phyloP scores from a whole-genome alignment of 305 asterid species.

The Withania somnifera region DNA sequence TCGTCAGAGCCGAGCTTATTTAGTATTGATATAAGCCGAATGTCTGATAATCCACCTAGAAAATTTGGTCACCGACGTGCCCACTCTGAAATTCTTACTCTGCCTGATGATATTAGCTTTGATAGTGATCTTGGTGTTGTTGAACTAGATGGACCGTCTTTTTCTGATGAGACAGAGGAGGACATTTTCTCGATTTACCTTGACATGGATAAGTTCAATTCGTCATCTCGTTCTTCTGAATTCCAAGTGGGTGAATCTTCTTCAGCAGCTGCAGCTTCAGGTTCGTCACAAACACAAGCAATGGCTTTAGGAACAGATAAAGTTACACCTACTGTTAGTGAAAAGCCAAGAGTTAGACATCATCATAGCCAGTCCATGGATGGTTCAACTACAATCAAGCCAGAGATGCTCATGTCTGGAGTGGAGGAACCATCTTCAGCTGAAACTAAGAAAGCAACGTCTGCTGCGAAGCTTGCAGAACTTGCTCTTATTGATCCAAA shows the following conservation, averaged over 20 bases:
- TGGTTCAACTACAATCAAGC: constrained; percentile 77
- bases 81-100: constrained; percentile 92
- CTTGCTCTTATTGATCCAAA: constrained; percentile 96
- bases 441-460: constrained; percentile 77
- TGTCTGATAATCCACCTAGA: constrained; percentile 93
- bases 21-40: constrained; percentile 85
- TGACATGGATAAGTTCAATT: constrained; percentile 87
- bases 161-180: constrained; percentile 86
- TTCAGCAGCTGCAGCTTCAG: constrained; percentile 30
- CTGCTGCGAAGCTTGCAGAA: constrained; percentile 98
- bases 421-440: constrained; percentile 57
- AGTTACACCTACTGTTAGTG: constrained; percentile 27
- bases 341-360: constrained; percentile 79
- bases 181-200: constrained; percentile 80
- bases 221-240: constrained; percentile 62
- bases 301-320: constrained; percentile 27
- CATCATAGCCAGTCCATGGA: constrained; percentile 99
- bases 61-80: constrained; percentile 89
- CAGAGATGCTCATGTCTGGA: constrained; percentile 80
- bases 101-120: constrained; percentile 93
- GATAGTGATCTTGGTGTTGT: constrained; percentile 96
- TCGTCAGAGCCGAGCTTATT: constrained; percentile 43
- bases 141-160: constrained; percentile 86
- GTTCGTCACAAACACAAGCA: constrained; percentile 32
- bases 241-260: constrained; percentile 65